These are phyloP conservation scores for Solanum neorickii DNA, from an alignment of 257 asterid genomes.

Conservation along the genomic window DNA sequence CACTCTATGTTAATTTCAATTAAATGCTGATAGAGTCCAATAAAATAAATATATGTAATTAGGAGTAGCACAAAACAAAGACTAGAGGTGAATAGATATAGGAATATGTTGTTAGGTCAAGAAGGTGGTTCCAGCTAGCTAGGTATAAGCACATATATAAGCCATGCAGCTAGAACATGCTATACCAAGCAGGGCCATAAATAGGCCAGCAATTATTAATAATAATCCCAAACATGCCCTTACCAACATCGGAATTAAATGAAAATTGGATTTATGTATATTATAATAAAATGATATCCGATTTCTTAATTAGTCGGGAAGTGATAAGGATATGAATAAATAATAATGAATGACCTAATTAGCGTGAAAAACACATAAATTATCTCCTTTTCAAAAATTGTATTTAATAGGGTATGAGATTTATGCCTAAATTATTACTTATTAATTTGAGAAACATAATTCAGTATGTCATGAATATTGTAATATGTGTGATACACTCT, in stretches of 20 bases:
- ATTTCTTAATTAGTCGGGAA: not conserved
- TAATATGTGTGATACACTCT: not conserved
- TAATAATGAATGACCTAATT: not conserved
- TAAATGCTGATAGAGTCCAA: not conserved
- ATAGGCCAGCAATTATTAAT: not conserved
- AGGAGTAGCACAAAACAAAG: not conserved
- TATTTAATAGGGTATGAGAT: not conserved
- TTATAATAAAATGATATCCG: not conserved
- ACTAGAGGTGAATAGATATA: not conserved
- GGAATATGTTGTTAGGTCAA: not conserved
- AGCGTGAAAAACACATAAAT: not conserved
- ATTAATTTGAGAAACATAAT: not conserved
- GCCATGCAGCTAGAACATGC: not conserved
- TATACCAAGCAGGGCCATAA: not conserved
- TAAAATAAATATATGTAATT: not conserved
- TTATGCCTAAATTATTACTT: not conserved
- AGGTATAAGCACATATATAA: not conserved
- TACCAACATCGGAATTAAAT: not conserved
- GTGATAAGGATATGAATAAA: not conserved
- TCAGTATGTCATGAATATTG: not conserved
- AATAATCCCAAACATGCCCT: not conserved
- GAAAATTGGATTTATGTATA: not conserved
- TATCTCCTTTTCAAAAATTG: too few relatives aligned
- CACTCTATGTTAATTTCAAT: not conserved
- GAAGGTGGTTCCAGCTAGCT: not conserved